Conservation (phyloP, 805 yeast species). For the Candida alai region DNA sequence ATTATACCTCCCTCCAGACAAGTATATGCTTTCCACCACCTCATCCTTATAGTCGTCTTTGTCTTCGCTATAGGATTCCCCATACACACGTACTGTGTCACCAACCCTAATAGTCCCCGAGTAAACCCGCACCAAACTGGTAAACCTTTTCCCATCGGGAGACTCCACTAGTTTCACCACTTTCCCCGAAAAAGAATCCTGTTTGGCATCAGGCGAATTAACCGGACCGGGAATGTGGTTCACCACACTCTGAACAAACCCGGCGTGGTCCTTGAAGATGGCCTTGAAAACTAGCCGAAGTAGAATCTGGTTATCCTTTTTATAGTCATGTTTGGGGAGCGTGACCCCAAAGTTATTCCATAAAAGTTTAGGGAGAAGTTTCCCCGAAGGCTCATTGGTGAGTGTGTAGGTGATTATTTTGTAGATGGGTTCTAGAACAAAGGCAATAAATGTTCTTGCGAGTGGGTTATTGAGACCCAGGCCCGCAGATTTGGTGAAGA, state of each 20-base stretch:
- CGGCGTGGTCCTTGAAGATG: constrained; percentile 43
- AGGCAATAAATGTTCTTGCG: constrained; percentile 52
- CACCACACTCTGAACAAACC: constrained; percentile 50
- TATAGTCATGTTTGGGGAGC: constrained; percentile 37
- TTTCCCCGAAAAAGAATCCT: constrained; percentile 16
- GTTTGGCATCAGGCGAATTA: not conserved
- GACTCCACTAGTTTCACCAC: constrained; percentile 53
- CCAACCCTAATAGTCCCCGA: constrained; percentile 56
- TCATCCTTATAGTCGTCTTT: constrained; percentile 49
- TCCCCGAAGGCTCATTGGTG: constrained; percentile 41
- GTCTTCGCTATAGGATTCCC: constrained; percentile 48
- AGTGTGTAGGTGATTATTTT: constrained; percentile 63
- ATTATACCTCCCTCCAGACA: constrained; percentile 71
- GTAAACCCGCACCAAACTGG: constrained; percentile 57
- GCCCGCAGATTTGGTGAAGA: constrained; percentile 39
- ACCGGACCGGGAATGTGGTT: constrained; percentile 25
- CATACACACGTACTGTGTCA: constrained; percentile 49
- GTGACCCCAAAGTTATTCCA: constrained; percentile 45
- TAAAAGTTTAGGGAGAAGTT: constrained; percentile 41
- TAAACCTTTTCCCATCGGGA: constrained; percentile 48
- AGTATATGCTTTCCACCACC: constrained; percentile 38
- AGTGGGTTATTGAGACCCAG: constrained; percentile 18
- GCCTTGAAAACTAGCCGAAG: constrained; percentile 49
- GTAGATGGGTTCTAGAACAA: constrained; percentile 76
- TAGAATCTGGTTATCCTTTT: constrained; percentile 57